Evolutionary conservation across 2,329 filamentous ascomycete genomes (phyloP), one percentile per base, ranked within the genome.

Genomic region (Alternaria sp.): DNA sequence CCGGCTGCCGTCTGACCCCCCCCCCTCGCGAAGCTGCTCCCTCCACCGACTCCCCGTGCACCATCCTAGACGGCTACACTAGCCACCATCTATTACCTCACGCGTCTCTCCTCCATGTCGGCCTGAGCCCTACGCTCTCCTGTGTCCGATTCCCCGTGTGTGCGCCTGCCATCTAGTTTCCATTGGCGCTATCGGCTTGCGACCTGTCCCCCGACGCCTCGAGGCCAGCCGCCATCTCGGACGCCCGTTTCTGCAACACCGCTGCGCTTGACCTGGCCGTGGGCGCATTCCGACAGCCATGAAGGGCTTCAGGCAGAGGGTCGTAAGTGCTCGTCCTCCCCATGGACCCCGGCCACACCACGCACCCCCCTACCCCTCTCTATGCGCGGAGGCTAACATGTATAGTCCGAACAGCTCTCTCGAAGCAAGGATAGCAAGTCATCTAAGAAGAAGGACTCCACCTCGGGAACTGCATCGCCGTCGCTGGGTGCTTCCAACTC

Each of bases 281-380:
- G 72, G 74, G 77, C 75, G 75, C 76, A 65, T 67, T 70, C 71
- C 70, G 82, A 82, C 83, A 92, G 67, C 87, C 83, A 97, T 98
- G 95, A 97, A 97, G 86, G 92, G 93, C 82, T 97, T 98, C 84
- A 92, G 94, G 84, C 93, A 97, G 87, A 93, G 92, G 91, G 94
- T 97, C 87, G 94, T 97, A 89, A 87, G 92, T 89, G 70, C 72
- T 68, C 72, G 65, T 65, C 61, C 61, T 71, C 68, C 70, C 65
- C 64, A 65, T 65, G 51, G 23, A 69, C 71, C 71, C 65, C 64
- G 49, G 50, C 62, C 54, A 65, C 68, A 70, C 70, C 69, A 66
- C 67, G 63, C 61, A 30, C 58, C 58, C 61, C 60, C 28, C 45
- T 65, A 63, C 71, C 69, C 70, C 69, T 68, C 73, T 68, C 65